phyloP scores from a whole-genome alignment of 163 green algal species.

The Coccomyxa subellipsoidea region DNA sequence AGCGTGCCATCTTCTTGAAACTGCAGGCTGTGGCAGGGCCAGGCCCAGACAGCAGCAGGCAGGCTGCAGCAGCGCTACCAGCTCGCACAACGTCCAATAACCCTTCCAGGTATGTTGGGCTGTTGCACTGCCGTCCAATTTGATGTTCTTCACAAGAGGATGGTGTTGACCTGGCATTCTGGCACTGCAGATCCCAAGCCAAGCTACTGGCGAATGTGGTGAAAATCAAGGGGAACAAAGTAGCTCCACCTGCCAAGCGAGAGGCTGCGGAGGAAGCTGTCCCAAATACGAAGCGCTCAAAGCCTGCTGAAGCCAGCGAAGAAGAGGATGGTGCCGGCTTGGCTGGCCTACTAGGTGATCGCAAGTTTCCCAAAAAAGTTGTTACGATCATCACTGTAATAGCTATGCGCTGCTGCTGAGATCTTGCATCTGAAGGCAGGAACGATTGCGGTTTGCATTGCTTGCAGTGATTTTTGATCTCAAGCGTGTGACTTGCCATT shows the following conservation, averaged over 20 bases:
- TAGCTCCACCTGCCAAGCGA: background rate
- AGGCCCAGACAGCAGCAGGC: background rate
- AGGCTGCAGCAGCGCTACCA: background rate
- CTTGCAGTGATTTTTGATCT: too few relatives aligned
- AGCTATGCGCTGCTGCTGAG: too few relatives aligned
- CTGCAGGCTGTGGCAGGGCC: background rate
- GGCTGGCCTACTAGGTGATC: background rate
- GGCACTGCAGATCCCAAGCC: background rate
- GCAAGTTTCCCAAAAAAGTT: background rate
- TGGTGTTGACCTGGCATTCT: background rate
- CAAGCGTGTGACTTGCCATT: background rate
- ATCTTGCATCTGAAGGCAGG: too few relatives aligned
- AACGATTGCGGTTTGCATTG: too few relatives aligned
- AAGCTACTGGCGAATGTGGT: background rate
- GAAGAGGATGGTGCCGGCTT: background rate
- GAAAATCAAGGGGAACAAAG: background rate
- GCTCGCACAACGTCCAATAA: background rate
- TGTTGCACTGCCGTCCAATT: background rate
- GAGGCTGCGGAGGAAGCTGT: background rate
- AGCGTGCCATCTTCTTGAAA: conserved; percentile 20
- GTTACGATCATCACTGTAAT: background rate
- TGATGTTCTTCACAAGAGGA: background rate
- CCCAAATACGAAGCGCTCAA: background rate
- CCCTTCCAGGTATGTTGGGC: background rate
- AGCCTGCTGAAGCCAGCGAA: background rate